Percentiles rank a stretch among this genome's conserved stretches.
Evolutionary conservation across 805 yeast genomes (phyloP).

Genomic region (Sugiyamaella floridensis): DNA sequence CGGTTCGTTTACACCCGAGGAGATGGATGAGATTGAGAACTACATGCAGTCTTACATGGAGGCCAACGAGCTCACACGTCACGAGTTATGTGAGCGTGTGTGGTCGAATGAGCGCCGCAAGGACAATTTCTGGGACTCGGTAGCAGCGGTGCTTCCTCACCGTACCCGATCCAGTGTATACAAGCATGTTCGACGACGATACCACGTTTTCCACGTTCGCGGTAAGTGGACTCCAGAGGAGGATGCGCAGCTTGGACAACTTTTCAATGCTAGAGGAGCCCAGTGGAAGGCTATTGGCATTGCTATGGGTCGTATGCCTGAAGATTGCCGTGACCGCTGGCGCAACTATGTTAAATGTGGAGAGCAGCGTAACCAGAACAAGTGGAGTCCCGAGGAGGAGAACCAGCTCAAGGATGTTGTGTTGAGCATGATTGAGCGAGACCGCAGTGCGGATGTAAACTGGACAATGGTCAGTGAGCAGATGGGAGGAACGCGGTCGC

Average conservation of each 20-base stretch:
- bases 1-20: slow-evolving; percentile 53
- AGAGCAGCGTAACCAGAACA: slow-evolving; percentile 59
- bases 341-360: slow-evolving; percentile 94
- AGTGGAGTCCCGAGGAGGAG: slow-evolving; percentile 78
- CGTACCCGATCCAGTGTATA: slow-evolving; percentile 85
- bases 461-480: slow-evolving; percentile 89
- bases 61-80: slow-evolving; percentile 53
- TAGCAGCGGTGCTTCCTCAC: slow-evolving; percentile 72
- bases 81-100: slow-evolving; percentile 71
- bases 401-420: slow-evolving; percentile 50
- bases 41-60: slow-evolving; percentile 65
- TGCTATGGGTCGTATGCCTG: slow-evolving; percentile 87
- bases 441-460: slow-evolving; percentile 45
- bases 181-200: slow-evolving; percentile 85
- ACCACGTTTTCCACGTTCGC: slow-evolving; percentile 78
- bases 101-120: slow-evolving; percentile 82
- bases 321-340: slow-evolving; percentile 96
- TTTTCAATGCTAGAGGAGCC: slow-evolving; percentile 63
- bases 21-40: slow-evolving; percentile 61
- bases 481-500: slow-evolving; percentile 81
- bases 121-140: slow-evolving; percentile 83
- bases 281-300: slow-evolving; percentile 87
- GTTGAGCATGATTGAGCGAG: slow-evolving; percentile 39
- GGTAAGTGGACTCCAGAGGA: slow-evolving; percentile 89
- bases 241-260: slow-evolving; percentile 56